A percentile compares a stretch with the other conserved stretches of the same genome.
Conservation (phyloP, 805 yeast species). For the Barnettozyma botsteinii region DNA sequence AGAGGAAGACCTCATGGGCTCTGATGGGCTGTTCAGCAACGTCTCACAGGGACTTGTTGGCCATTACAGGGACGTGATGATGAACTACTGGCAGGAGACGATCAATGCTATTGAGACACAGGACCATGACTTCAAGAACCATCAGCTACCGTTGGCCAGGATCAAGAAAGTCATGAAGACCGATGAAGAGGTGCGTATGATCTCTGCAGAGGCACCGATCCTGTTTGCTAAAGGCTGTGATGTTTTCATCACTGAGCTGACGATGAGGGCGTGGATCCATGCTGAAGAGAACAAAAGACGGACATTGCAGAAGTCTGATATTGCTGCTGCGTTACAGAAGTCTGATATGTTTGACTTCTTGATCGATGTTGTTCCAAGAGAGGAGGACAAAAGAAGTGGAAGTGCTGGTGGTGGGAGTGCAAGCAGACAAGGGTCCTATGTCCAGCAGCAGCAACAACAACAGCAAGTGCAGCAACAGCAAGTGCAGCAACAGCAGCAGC, state of each 20-base stretch:
- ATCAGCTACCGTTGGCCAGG: slow-evolving; percentile 91
- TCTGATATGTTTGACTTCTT: slow-evolving; percentile 96
- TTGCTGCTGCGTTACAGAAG: slow-evolving; percentile 90
- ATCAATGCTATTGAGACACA: slow-evolving; percentile 82
- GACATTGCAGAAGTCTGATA: slow-evolving; percentile 89
- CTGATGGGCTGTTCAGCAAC: slow-evolving; percentile 68
- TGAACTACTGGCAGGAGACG: slow-evolving; percentile 96
- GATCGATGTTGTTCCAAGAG: slow-evolving; percentile 93
- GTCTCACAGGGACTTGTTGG: slow-evolving; percentile 92
- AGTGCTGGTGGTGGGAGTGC: not conserved
- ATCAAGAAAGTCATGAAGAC: slow-evolving; percentile 98
- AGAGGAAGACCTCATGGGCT: slow-evolving; percentile 34
- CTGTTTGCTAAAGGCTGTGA: slow-evolving; percentile 98
- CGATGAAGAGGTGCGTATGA: slow-evolving; percentile 96
- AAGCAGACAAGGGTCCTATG: slow-evolving; percentile 2
- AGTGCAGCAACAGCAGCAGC: slow-evolving; percentile 1
- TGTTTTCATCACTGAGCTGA: slow-evolving; percentile 89
- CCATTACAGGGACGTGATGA: slow-evolving; percentile 77
- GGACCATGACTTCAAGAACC: slow-evolving; percentile 88
- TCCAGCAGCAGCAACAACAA: slow-evolving; percentile 1
- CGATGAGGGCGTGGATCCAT: slow-evolving; percentile 99
- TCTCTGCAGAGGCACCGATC: slow-evolving; percentile 96
- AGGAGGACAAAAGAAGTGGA: slow-evolving; percentile 41
- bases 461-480: not conserved
- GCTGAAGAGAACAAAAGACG: slow-evolving; percentile 95